Percentiles rank a stretch among this genome's conserved stretches.
phyloP scores from a whole-genome alignment of 1,139 yeast species.

The Kluyveromyces sp. region DNA sequence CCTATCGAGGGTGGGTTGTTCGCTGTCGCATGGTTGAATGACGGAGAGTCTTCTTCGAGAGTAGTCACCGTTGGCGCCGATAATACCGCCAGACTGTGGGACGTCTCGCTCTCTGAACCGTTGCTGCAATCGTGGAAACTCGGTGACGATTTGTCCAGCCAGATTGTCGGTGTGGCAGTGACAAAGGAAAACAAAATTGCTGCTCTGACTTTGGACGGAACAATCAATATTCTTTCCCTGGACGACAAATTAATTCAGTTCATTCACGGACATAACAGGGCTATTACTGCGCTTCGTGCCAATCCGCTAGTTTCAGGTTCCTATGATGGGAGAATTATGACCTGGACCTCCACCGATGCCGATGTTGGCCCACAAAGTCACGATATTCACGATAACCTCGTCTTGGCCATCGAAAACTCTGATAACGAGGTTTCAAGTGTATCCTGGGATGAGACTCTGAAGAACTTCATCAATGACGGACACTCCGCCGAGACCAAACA shows the following conservation, averaged over 20 bases:
- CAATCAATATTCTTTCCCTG: conserved; percentile 40
- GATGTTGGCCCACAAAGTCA: conserved; percentile 34
- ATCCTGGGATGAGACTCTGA: conserved; percentile 88
- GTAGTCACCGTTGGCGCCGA: conserved; percentile 87
- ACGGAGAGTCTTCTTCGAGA: conserved; percentile 26
- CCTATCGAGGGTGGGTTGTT: conserved; percentile 61
- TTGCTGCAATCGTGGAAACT: conserved; percentile 41
- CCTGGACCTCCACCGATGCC: conserved; percentile 46
- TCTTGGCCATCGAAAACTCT: conserved; percentile 38
- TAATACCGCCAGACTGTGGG: conserved; percentile 62
- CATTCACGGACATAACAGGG: conserved; percentile 73
- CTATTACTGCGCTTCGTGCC: conserved; percentile 55
- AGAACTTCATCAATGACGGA: conserved; percentile 36
- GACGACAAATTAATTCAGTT: conserved; percentile 37
- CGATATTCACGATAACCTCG: conserved; percentile 50
- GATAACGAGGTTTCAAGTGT: conserved; percentile 41
- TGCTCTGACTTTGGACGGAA: conserved; percentile 68
- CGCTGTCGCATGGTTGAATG: conserved; percentile 66
- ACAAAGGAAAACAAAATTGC: conserved; percentile 50
- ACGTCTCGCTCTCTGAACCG: conserved; percentile 35
- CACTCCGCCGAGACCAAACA: conserved; percentile 22
- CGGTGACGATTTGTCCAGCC: conserved; percentile 46
- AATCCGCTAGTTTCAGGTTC: conserved; percentile 55
- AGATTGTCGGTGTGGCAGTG: conserved; percentile 75
- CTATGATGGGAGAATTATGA: conserved; percentile 67